These are phyloP conservation scores for Aspergillus cristatus DNA, from an alignment of 495 filamentous ascomycete species.

Conservation along the genomic window DNA sequence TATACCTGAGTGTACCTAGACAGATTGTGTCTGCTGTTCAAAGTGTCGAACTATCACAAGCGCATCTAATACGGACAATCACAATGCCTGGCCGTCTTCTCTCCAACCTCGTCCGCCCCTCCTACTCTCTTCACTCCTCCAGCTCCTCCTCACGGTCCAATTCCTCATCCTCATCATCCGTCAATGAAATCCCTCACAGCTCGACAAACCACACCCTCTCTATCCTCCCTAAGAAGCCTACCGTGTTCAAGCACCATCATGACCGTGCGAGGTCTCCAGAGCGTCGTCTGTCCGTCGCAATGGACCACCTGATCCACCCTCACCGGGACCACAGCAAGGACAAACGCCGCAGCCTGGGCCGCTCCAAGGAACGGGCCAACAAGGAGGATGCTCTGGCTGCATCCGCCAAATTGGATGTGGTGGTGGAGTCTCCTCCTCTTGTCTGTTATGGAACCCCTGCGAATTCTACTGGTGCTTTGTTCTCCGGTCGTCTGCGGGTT, in stretches of 20 bases:
- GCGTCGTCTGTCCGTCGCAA: constrained; percentile 33
- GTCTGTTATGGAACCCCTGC: constrained; percentile 70
- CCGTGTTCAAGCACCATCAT: constrained; percentile 10
- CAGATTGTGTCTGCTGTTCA: no score
- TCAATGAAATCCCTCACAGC: constrained; percentile 30
- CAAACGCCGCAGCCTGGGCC: constrained; percentile 29
- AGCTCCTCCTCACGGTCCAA: constrained; percentile 30
- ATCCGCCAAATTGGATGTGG: constrained; percentile 57
- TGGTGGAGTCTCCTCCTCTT: constrained; percentile 83
- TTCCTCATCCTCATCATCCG: constrained; percentile 32
- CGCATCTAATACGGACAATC: no score
- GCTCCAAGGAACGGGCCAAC: constrained; percentile 30
- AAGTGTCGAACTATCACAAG: no score
- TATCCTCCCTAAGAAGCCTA: constrained; percentile 22
- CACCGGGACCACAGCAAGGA: constrained; percentile 37
- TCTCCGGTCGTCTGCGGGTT: constrained; percentile 78
- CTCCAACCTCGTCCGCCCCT: constrained; percentile 36
- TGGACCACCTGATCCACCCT: constrained; percentile 39
- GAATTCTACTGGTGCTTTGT: constrained; percentile 73
- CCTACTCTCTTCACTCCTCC: constrained; percentile 26
- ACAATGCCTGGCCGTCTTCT: constrained; percentile 41
- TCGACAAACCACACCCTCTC: neutral
- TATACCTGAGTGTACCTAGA: no score
- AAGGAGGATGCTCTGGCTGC: constrained; percentile 20
- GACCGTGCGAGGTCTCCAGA: constrained; percentile 34